phyloP scores from a whole-genome alignment of 2,329 filamentous ascomycete genomes.

The Chrysoporthe cubensis region DNA sequence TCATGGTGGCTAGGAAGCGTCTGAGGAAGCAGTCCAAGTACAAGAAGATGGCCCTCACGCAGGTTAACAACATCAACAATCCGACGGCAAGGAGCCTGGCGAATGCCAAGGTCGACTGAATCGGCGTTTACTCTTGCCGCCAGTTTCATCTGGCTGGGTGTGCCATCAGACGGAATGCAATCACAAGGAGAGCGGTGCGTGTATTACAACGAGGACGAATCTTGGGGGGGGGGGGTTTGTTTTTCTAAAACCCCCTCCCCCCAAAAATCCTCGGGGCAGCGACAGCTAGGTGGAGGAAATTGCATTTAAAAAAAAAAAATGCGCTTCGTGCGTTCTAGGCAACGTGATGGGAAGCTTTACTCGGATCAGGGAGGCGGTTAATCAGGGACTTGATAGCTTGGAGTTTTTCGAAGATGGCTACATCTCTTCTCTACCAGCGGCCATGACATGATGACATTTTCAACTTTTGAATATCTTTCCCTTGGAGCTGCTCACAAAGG shows the following conservation, averaged over 20 bases:
- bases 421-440: background rate
- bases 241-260: no score
- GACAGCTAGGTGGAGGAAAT: background rate
- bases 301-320: background rate
- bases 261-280: no score
- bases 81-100: conserved; percentile 69
- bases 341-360: background rate
- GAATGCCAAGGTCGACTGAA: conserved; percentile 75
- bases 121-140: background rate
- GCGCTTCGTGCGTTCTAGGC: background rate
- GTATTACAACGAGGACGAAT: background rate
- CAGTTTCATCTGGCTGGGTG: background rate
- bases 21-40: conserved; percentile 85
- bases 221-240: background rate
- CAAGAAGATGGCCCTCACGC: conserved; percentile 69
- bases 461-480: background rate
- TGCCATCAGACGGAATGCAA: background rate
- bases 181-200: background rate
- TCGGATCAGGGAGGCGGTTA: background rate
- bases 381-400: background rate
- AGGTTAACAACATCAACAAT: conserved; percentile 81
- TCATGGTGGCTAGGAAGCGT: conserved; percentile 96
- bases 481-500: background rate
- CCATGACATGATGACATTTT: conserved; percentile 5
- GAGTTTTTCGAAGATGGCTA: conserved; percentile 1